Evolutionary conservation across 306 rosid genomes (phyloP), one percentile per base, ranked within the genome.

Genomic region (Pyrus pyrifolia): DNA sequence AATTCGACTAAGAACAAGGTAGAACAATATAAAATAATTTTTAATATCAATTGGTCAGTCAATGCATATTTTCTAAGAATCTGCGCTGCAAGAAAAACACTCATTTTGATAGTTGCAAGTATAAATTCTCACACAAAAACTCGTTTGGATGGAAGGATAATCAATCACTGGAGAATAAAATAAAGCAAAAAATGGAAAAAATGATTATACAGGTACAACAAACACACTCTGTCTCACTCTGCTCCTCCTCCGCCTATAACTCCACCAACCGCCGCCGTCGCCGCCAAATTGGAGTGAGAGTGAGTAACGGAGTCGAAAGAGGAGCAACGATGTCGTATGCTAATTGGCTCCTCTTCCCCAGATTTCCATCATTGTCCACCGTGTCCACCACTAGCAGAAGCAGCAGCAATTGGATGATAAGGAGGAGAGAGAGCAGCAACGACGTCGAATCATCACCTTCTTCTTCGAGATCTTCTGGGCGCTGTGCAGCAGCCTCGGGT

Each of bases 381-480:
- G 27, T 18, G 70, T n/a, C 78, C 29, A 51, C 21, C 55, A 2
- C 67, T 0, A 0, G 40, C 3, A 68, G 13, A 17, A 27, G 73
- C 17, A 69, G 30, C 55, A n/a, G 38, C 13, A 9, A 19, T 29
- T 29, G 25, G 4, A 58, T 38, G 40, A 58, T 35, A 19, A 73
- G 30, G 45, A 71, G 42, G 22, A 64, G 68, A 31, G 33, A 18
- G 33, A 73, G 58, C 14, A 44, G 58, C 61, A 57, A 46, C 67
- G 60, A 60, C 77, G 68, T 72, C 71, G 75, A 19, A 21, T 31
- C 68, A 17, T 31, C 38, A 5, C 6, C 67, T 14, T 62, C 44
- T 67, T 60, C 31, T 76, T 75, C 61, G 40, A 52, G 80, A 82
- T 30, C 67, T 71, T 71, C 38, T 6, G 19, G 76, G 53, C 49